These are phyloP conservation scores for Apiosordaria backusii DNA, from an alignment of 495 filamentous ascomycete species.

Conservation along the genomic window DNA sequence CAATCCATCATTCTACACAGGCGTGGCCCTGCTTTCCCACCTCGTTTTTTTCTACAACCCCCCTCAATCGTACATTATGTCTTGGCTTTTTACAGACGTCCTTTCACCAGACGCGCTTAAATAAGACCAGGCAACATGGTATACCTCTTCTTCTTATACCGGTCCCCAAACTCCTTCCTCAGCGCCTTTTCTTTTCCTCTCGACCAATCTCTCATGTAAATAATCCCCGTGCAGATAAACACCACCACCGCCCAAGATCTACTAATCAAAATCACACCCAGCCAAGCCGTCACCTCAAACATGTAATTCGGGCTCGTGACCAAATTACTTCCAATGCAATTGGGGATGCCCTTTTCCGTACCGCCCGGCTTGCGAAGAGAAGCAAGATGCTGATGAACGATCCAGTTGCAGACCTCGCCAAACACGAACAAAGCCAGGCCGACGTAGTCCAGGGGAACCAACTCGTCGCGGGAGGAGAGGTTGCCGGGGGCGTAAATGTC, in stretches of 20 bases:
- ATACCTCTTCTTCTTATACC: slow-evolving; percentile 84
- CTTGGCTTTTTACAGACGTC: neutral
- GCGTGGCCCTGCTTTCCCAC: neutral
- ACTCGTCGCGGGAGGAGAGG: slow-evolving; percentile 45
- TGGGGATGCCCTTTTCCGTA: slow-evolving; percentile 82
- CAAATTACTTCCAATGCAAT: slow-evolving; percentile 74
- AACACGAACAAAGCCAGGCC: slow-evolving; percentile 68
- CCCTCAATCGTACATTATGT: neutral
- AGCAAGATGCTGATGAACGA: slow-evolving; percentile 71
- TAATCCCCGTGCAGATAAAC: slow-evolving; percentile 63
- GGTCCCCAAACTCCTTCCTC: slow-evolving; percentile 81
- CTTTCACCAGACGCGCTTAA: slow-evolving; percentile 18
- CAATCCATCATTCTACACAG: no score
- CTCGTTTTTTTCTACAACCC: neutral
- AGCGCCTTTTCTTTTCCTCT: slow-evolving; percentile 88
- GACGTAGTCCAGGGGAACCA: slow-evolving; percentile 50
- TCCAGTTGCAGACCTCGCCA: slow-evolving; percentile 75
- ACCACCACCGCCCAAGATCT: slow-evolving; percentile 70
- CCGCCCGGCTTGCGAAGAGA: slow-evolving; percentile 72
- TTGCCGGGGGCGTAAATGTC: slow-evolving; percentile 77
- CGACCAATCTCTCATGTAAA: slow-evolving; percentile 83
- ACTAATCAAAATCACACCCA: slow-evolving; percentile 70
- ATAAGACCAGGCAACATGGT: slow-evolving; percentile 70
- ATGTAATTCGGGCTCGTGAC: slow-evolving; percentile 98
- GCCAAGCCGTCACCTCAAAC: slow-evolving; percentile 85